A percentile compares a stretch with the other conserved stretches of the same genome.
phyloP scores from a whole-genome alignment of 805 yeast species.

The Candida ovalis region DNA sequence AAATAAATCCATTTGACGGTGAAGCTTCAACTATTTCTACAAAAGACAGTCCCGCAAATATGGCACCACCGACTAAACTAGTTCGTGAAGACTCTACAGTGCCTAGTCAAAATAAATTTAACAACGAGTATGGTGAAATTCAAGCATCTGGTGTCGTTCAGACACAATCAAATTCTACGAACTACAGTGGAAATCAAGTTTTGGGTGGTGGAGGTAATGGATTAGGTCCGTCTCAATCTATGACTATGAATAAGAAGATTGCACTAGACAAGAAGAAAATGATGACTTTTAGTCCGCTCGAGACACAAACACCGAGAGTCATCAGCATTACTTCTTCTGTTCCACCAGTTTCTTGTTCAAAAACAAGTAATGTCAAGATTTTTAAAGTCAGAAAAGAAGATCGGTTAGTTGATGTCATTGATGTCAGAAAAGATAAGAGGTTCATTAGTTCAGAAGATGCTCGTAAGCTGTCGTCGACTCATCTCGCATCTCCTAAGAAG shows the following conservation, averaged over 20 bases:
- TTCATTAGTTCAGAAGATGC: constrained; percentile 21
- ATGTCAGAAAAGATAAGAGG: constrained; percentile 18
- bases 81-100: constrained; percentile 23
- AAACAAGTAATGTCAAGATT: constrained; percentile 10
- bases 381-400: constrained; percentile 22
- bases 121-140: constrained; percentile 47
- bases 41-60: constrained; percentile 1
- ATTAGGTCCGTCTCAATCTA: constrained; percentile 55
- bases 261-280: constrained; percentile 39
- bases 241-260: constrained; percentile 50
- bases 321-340: not conserved
- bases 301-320: constrained; percentile 1
- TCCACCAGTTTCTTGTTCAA: constrained; percentile 3
- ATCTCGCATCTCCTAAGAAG: constrained; percentile 7
- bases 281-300: constrained; percentile 24
- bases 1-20: constrained; percentile 11
- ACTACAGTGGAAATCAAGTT: constrained; percentile 6
- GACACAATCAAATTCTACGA: constrained; percentile 33
- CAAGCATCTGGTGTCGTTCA: constrained; percentile 56
- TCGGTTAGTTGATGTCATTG: constrained; percentile 15
- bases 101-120: constrained; percentile 18
- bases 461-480: constrained; percentile 11
- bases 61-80: constrained; percentile 25
- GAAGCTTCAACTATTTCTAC: not conserved
- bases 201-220: constrained; percentile 49